Base-by-base conservation (phyloP, 192 early-diverging fungal genomes). In the Linnemannia zychae region DNA sequence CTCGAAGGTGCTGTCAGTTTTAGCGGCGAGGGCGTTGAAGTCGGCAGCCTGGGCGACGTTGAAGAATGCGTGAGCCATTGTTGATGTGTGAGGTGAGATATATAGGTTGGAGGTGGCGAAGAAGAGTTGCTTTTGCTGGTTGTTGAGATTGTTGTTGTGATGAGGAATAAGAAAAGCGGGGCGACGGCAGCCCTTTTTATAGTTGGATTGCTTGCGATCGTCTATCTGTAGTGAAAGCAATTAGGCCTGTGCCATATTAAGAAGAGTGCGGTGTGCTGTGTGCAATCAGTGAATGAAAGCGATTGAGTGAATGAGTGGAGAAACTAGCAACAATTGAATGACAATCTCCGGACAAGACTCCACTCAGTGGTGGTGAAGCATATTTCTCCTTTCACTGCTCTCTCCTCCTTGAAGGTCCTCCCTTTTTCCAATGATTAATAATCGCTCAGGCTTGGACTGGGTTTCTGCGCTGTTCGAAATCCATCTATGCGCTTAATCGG, bases 41-140 rank as follows among this genome's bases (percentile, higher is more conserved):
- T 38, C 50, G 22, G 67, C 52, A 18, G 77, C 53, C 38, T 78
- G 48, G 53, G 50, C 68, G 77, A 50, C 37, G 36, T 71, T 36
- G 52, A 78, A 72, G 40, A 9, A 63, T 22, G 67, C 49, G 77
- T 78, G 77, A 15, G 48, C 57, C 77, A 78, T 78, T 60, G 3
- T 78, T 40, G 28, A 15, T 33, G 3, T 31, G 3, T 63, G 28
- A 31, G 22, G 36, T 36, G 20, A 4, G 36, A 24, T 72, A 48
- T 40, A 16, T 24, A 48, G 0, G 48, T 50, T 12, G 28, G 16
- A 22, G 48, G 18, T n/a, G 31, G n/a, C 24, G 24, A 34, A 53
- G 34, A 47, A 24, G 22, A 63, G 57, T 28, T 28, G 57, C 24
- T 24, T 12, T 63, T 63, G 28, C 12, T 63, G 22, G 74, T 31